Conservation (phyloP, 306 rosid genomes). For the Nissolia schottii region DNA sequence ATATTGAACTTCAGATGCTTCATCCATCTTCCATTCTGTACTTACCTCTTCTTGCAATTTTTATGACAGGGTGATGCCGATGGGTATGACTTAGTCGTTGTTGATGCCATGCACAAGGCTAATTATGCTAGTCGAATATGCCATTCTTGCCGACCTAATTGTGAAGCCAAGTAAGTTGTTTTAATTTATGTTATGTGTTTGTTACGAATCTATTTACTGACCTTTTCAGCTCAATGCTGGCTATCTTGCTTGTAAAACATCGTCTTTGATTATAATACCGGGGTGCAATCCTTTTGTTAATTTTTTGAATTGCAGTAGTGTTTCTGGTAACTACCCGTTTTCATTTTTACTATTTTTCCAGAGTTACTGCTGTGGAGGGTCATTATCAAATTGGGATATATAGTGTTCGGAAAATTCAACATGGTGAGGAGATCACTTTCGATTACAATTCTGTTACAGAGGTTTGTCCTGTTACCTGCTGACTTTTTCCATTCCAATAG, state of each 20-base stretch:
- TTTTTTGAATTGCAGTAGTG: background rate
- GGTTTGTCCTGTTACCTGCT: constrained; percentile 52
- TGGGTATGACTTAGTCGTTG: constrained; percentile 95
- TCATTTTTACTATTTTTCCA: constrained; percentile 25
- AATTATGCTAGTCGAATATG: constrained; percentile 98
- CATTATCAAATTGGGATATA: constrained; percentile 96
- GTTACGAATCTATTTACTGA: background rate
- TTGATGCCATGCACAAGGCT: constrained; percentile 99
- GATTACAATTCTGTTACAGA: constrained; percentile 98
- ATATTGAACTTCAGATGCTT: constrained; percentile 3
- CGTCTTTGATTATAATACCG: background rate
- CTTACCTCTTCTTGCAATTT: constrained; percentile 10
- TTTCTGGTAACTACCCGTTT: background rate
- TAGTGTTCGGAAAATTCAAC: constrained; percentile 69
- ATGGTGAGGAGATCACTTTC: constrained; percentile 95
- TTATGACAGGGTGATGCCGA: constrained; percentile 90
- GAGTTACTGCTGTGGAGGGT: constrained; percentile 98
- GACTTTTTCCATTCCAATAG: background rate
- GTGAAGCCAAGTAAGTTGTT: constrained; percentile 92
- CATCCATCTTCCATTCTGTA: background rate
- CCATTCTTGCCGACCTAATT: constrained; percentile 96
- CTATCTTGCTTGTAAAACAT: no score
- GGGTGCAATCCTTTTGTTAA: background rate
- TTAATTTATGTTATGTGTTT: background rate
- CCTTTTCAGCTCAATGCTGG: background rate